Percentiles rank a stretch among this genome's conserved stretches.
Evolutionary conservation across 2,329 filamentous ascomycete species (phyloP).

Genomic region (Paecilomyces variotii): DNA sequence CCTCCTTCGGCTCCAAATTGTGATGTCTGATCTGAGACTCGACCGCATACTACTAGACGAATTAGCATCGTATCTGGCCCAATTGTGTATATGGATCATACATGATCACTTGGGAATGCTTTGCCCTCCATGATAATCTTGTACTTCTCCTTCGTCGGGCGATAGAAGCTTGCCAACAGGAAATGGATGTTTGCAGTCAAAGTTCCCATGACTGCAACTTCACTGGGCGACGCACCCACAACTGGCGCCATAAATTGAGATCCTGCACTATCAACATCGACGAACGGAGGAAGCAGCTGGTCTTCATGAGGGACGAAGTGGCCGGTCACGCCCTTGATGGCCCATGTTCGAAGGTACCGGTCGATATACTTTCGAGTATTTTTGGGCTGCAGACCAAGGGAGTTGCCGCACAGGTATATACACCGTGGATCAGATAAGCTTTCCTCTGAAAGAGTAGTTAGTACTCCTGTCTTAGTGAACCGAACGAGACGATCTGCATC

Average conservation of each 20-base stretch:
- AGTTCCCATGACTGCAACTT: constrained; percentile 84
- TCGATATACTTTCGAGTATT: constrained; percentile 58
- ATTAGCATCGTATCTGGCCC: background rate
- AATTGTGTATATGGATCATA: constrained; percentile 28
- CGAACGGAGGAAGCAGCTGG: constrained; percentile 62
- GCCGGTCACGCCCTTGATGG: constrained; percentile 72
- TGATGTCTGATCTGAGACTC: constrained; percentile 72
- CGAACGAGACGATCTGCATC: background rate
- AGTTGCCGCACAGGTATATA: constrained; percentile 86
- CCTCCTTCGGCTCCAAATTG: constrained; percentile 55
- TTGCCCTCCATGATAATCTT: constrained; percentile 87
- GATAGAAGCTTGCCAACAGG: constrained; percentile 77
- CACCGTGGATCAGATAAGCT: constrained; percentile 39
- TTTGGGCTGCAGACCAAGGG: constrained; percentile 73
- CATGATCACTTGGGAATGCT: constrained; percentile 81
- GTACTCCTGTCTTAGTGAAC: background rate
- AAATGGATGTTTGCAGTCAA: constrained; percentile 75
- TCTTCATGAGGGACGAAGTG: constrained; percentile 66
- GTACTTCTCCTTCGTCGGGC: constrained; percentile 55
- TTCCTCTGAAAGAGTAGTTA: constrained; percentile 10
- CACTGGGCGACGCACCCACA: constrained; percentile 62
- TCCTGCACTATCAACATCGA: constrained; percentile 70
- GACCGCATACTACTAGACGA: constrained; percentile 61
- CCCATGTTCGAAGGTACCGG: constrained; percentile 74
- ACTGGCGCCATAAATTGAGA: constrained; percentile 62